Percentiles rank a stretch among this genome's conserved stretches.
phyloP scores from a whole-genome alignment of 352 stramenopile species.

The Achlya hypogyna region DNA sequence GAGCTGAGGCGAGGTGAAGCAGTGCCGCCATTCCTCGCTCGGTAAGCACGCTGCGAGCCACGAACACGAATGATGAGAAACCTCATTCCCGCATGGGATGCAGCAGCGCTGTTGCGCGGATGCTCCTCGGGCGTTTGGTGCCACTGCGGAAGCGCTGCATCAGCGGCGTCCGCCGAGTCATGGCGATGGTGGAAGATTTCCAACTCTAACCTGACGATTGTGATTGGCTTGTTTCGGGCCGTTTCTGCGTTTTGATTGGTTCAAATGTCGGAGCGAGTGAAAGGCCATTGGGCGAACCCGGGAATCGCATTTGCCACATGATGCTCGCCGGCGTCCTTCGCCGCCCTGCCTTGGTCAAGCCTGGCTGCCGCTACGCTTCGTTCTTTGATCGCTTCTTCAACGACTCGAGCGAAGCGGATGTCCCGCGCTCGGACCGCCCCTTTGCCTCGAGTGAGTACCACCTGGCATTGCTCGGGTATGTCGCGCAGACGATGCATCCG shows the following conservation, averaged over 20 bases:
- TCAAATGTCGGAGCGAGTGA: not conserved
- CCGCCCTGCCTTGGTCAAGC: no score
- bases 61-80: no score
- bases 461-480: slow-evolving; percentile 17
- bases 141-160: no score
- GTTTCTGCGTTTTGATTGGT: slow-evolving; percentile 1
- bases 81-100: no score
- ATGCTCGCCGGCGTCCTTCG: not conserved
- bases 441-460: slow-evolving; percentile 13
- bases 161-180: no score
- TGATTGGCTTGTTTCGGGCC: not conserved
- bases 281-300: not conserved
- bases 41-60: no score
- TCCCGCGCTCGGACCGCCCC: not conserved
- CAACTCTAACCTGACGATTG: not conserved
- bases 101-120: no score
- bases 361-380: not conserved
- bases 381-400: not conserved
- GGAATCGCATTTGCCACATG: not conserved
- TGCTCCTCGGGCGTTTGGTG: no score
- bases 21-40: no score
- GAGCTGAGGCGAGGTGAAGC: no score
- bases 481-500: slow-evolving; percentile 6
- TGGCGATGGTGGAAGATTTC: no score
- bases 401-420: not conserved